Percentiles rank a stretch among this genome's conserved stretches.
Evolutionary conservation across 2,329 filamentous ascomycete species (phyloP).

Genomic region (Trichoderma koningiopsis): DNA sequence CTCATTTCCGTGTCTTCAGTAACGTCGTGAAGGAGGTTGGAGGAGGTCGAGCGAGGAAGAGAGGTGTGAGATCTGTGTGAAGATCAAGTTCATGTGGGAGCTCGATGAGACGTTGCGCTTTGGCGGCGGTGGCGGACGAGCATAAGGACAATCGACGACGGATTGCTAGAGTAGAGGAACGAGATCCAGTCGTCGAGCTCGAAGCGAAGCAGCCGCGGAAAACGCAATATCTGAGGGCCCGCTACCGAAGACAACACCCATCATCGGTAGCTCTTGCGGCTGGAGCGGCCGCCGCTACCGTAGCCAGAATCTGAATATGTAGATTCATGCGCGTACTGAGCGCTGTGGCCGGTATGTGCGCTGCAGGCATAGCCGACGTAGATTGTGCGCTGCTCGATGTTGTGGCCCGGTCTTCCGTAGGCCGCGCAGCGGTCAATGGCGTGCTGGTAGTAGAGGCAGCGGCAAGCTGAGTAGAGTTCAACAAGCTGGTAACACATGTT

Average conservation of each 20-base stretch:
- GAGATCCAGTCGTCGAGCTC: constrained; percentile 49
- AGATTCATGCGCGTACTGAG: constrained; percentile 45
- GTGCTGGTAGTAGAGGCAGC: constrained; percentile 86
- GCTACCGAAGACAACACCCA: constrained; percentile 55
- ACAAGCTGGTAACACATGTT: constrained; percentile 86
- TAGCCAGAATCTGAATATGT: constrained; percentile 59
- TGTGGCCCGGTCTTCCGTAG: constrained; percentile 73
- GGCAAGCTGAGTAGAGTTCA: constrained; percentile 83
- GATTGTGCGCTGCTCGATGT: constrained; percentile 72
- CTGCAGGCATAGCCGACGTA: constrained; percentile 79
- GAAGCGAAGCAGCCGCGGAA: constrained; percentile 47
- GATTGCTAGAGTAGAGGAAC: constrained; percentile 52
- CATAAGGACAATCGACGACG: constrained; percentile 53
- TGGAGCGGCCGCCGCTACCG: constrained; percentile 52
- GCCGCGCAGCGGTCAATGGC: constrained; percentile 78
- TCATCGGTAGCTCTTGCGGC: constrained; percentile 53
- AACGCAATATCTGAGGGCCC: constrained; percentile 47
- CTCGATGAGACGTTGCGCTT: constrained; percentile 42
- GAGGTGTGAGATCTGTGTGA: background rate
- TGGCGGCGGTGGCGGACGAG: constrained; percentile 49
- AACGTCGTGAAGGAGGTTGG: constrained; percentile 31
- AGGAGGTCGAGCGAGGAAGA: constrained; percentile 17
- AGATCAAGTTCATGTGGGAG: constrained; percentile 10
- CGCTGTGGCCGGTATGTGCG: constrained; percentile 38
- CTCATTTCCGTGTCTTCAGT: constrained; percentile 38